Evolutionary conservation across 75 land plant genomes (phyloP).

Genomic region (Pseudotsuga menziesii): DNA sequence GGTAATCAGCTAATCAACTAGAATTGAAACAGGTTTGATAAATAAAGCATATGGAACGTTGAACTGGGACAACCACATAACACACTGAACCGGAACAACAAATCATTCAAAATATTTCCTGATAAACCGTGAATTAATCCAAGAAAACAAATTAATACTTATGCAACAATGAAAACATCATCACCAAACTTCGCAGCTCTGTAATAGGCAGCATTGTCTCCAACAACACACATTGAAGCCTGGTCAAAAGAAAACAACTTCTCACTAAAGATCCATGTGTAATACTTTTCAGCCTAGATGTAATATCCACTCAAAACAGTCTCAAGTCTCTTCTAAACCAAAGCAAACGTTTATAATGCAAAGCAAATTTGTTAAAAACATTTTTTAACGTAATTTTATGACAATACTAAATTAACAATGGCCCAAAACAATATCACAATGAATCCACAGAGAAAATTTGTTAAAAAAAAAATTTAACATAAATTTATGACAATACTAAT

Average conservation of each 20-base stretch:
- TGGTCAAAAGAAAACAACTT: slow-evolving; percentile 17
- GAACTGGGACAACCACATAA: neutral
- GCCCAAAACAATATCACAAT: neutral
- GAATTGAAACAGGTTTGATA: slow-evolving; percentile 1
- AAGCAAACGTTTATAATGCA: neutral
- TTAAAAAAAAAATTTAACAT: neutral
- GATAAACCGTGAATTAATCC: neutral
- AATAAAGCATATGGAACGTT: neutral
- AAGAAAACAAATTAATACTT: slow-evolving; percentile 22
- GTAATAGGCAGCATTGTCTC: slow-evolving; percentile 82
- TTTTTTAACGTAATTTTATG: neutral
- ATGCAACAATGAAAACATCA: slow-evolving; percentile 96
- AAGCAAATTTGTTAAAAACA: neutral
- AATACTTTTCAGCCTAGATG: neutral
- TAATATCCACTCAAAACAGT: neutral
- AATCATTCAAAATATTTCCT: neutral
- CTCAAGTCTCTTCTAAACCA: neutral
- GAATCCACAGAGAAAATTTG: no score
- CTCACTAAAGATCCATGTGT: neutral
- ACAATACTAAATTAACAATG: neutral
- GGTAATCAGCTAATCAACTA: slow-evolving; percentile 1
- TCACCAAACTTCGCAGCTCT: slow-evolving; percentile 64
- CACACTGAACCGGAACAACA: neutral
- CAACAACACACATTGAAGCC: slow-evolving; percentile 77
- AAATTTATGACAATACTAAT: neutral